These are phyloP conservation scores for Noccaea bulbosa DNA, from an alignment of 345 rosid genomes.

Conservation along the genomic window DNA sequence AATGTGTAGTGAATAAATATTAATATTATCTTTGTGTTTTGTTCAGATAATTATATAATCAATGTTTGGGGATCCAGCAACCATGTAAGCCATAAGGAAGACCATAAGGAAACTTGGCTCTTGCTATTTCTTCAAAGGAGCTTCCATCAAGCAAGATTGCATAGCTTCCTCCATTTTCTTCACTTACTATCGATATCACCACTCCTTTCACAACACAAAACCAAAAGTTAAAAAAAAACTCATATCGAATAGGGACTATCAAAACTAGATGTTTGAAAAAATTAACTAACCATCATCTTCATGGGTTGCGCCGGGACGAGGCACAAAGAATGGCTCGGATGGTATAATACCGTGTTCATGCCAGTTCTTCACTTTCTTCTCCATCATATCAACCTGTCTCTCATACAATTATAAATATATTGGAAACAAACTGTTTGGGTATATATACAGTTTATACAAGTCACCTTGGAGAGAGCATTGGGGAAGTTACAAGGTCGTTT, in stretches of 20 bases:
- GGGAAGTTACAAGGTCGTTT: slow-evolving; percentile 94
- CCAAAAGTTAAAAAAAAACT: not conserved
- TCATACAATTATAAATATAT: slow-evolving; percentile 15
- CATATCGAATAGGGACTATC: not conserved
- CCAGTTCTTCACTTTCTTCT: slow-evolving; percentile 86
- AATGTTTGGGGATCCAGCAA: slow-evolving; percentile 80
- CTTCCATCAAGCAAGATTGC: slow-evolving; percentile 80
- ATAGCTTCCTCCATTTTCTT: slow-evolving; percentile 79
- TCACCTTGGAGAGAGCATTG: slow-evolving; percentile 91
- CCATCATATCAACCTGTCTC: slow-evolving; percentile 68
- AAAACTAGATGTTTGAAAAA: not conserved
- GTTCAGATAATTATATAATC: slow-evolving; percentile 6
- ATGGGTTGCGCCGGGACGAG: slow-evolving; percentile 74
- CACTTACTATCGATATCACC: slow-evolving; percentile 82
- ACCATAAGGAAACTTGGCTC: slow-evolving; percentile 92
- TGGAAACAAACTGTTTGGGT: not conserved
- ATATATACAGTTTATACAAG: not conserved
- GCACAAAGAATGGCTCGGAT: slow-evolving; percentile 91
- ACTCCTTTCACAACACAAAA: slow-evolving; percentile 55
- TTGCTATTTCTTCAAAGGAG: slow-evolving; percentile 86
- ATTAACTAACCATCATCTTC: slow-evolving; percentile 87
- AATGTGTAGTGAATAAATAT: slow-evolving; percentile 5
- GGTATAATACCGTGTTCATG: slow-evolving; percentile 78
- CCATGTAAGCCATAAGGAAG: slow-evolving; percentile 97
- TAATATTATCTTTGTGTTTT: slow-evolving; percentile 22